Evolutionary conservation across 495 filamentous ascomycete species (phyloP), one percentile per base, ranked within the genome.

Genomic region (Aspergillus ellipticus): DNA sequence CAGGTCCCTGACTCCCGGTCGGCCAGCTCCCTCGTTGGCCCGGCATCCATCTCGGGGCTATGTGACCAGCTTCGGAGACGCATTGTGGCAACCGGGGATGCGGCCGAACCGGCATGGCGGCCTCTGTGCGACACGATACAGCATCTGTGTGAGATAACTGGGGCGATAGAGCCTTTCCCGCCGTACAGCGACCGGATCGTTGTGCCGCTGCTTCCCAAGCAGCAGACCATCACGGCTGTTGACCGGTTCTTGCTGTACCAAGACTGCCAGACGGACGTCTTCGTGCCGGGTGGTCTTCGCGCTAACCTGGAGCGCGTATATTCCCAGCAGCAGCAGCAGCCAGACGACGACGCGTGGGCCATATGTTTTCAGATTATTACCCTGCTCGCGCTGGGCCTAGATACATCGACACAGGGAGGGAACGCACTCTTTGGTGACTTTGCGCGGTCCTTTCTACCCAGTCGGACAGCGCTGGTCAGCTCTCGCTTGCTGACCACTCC

Each of bases 271-370:
- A 35, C 28, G 7, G 49, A 51, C n/a, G 11, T 51, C 20, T 51
- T 51, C 17, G 49, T 51, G 0, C 49, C 49, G 2, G 31, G 19
- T 10, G 8, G 33, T 51, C 29, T 51, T 3, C 49, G 19, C 3
- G 49, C 49, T 29, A 51, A 51, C 17, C 49, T 51, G 7, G 49
- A 51, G 10, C 49, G 49, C n/a, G 22, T 51, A 11, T 51, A 51
- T 35, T 35, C 49, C 4, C 49, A 51, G 29, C 49, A 31, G 0
- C 48, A 17, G 19, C 19, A 19, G 29, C 49, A 31, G 6, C 37
- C 49, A 2, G 49, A 51, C 29, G 49, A 51, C 21, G 49, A 39
- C n/a, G 13, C 29, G 13, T 51, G 49, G 49, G 29, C 28, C 6
- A 51, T 35, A n/a, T 51, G 49, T 29, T 51, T 51, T 16, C 33